Percentiles rank a stretch among this genome's conserved stretches.
phyloP scores from a whole-genome alignment of 2,329 filamentous ascomycete genomes.

The Botrytis pseudocinerea region DNA sequence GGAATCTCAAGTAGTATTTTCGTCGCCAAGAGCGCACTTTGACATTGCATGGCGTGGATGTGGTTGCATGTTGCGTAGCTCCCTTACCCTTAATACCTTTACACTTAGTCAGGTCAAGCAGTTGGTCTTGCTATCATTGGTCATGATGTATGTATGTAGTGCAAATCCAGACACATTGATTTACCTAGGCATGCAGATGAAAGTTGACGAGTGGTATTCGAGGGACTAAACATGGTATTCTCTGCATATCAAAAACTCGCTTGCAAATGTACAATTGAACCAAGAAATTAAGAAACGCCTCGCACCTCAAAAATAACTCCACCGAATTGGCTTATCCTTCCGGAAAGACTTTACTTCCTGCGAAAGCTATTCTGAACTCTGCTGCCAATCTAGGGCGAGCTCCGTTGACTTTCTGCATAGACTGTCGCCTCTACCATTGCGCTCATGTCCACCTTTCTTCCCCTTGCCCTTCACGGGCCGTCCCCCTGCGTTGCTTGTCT shows the following conservation, averaged over 20 bases:
- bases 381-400: not conserved
- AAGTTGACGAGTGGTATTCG: no score
- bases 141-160: not conserved
- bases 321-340: not conserved
- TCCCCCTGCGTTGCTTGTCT: not conserved
- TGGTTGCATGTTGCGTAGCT: not conserved
- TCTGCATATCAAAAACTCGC: constrained; percentile 17
- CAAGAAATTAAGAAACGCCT: constrained; percentile 22
- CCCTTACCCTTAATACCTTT: no score
- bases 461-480: not conserved
- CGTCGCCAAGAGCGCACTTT: not conserved
- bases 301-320: constrained; percentile 21
- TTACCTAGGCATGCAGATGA: not conserved
- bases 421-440: not conserved
- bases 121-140: not conserved
- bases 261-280: constrained; percentile 18
- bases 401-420: not conserved
- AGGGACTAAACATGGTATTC: constrained; percentile 18
- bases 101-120: not conserved
- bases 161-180: not conserved
- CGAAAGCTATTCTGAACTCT: not conserved
- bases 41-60: not conserved
- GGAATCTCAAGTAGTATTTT: not conserved
- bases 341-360: not conserved
- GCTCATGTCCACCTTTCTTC: not conserved